These are phyloP conservation scores for Nannizziopsis barbatae DNA, from an alignment of 2,329 filamentous ascomycete genomes.

Conservation along the genomic window DNA sequence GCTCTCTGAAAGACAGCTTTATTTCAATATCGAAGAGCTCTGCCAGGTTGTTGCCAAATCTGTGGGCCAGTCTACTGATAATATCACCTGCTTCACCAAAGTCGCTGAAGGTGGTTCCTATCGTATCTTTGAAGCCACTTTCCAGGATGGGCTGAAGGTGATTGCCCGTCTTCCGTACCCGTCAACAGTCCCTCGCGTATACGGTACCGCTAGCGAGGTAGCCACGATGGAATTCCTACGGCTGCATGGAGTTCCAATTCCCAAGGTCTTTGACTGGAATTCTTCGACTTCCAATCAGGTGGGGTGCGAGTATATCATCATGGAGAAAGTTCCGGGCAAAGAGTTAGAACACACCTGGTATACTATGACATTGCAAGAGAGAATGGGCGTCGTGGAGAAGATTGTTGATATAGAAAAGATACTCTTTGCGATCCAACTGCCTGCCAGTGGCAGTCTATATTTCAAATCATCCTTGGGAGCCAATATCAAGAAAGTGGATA, in stretches of 20 bases:
- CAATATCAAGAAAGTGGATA: background rate
- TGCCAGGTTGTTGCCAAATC: conserved; percentile 14
- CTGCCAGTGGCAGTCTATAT: conserved; percentile 18
- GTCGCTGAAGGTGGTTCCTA: conserved; percentile 30
- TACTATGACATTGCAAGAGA: conserved; percentile 18
- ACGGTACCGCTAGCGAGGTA: conserved; percentile 26
- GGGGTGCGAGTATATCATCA: conserved; percentile 24
- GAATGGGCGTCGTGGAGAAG: conserved; percentile 17
- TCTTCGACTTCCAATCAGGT: conserved; percentile 18
- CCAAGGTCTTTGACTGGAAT: conserved; percentile 18
- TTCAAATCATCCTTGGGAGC: conserved; percentile 7
- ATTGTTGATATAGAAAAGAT: conserved; percentile 18
- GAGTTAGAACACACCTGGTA: conserved; percentile 17
- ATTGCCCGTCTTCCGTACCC: conserved; percentile 28
- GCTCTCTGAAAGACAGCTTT: conserved; percentile 14
- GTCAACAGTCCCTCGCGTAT: conserved; percentile 18
- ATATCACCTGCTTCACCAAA: conserved; percentile 21
- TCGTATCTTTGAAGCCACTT: conserved; percentile 23
- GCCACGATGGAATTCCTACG: conserved; percentile 26
- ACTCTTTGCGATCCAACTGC: conserved; percentile 16
- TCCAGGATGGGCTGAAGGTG: conserved; percentile 22
- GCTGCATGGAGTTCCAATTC: conserved; percentile 20
- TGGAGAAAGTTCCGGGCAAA: conserved; percentile 22
- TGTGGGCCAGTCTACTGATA: conserved; percentile 7
- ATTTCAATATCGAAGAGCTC: conserved; percentile 19